phyloP scores from a whole-genome alignment of 1,139 yeast species.

The Lodderomyces parapsilosis region DNA sequence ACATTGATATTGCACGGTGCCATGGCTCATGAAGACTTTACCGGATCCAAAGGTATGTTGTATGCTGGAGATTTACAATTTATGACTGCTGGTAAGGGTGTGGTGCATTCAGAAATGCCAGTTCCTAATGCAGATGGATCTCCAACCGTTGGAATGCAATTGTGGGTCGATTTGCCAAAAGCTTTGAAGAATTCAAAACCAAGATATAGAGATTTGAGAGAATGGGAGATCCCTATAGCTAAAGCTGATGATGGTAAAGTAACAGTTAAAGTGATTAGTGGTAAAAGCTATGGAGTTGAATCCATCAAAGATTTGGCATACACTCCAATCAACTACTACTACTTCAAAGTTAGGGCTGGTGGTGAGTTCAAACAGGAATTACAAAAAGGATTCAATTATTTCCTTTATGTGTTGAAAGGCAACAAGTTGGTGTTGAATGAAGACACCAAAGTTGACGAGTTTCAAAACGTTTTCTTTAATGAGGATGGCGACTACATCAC shows the following conservation, averaged over 20 bases:
- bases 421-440: slow-evolving; percentile 48
- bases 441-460: slow-evolving; percentile 38
- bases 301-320: slow-evolving; percentile 77
- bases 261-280: slow-evolving; percentile 72
- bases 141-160: slow-evolving; percentile 70
- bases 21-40: slow-evolving; percentile 89
- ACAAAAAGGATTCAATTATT: slow-evolving; percentile 65
- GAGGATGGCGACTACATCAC: slow-evolving; percentile 58
- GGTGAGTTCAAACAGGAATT: slow-evolving; percentile 63
- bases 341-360: slow-evolving; percentile 65
- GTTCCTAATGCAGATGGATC: slow-evolving; percentile 56
- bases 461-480: slow-evolving; percentile 62
- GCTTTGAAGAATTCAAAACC: slow-evolving; percentile 69
- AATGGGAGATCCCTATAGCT: slow-evolving; percentile 65
- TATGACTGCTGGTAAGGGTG: slow-evolving; percentile 93
- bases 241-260: slow-evolving; percentile 68
- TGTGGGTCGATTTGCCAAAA: slow-evolving; percentile 89
- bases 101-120: slow-evolving; percentile 89
- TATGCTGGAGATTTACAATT: slow-evolving; percentile 88
- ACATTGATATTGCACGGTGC: slow-evolving; percentile 73
- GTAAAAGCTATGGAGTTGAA: slow-evolving; percentile 71
- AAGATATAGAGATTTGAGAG: slow-evolving; percentile 75
- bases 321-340: slow-evolving; percentile 80
- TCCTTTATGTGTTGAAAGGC: slow-evolving; percentile 71
- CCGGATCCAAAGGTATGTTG: slow-evolving; percentile 77